Evolutionary conservation across 139 green algal genomes (phyloP).

Genomic region (Tetradesmus obliquus): DNA sequence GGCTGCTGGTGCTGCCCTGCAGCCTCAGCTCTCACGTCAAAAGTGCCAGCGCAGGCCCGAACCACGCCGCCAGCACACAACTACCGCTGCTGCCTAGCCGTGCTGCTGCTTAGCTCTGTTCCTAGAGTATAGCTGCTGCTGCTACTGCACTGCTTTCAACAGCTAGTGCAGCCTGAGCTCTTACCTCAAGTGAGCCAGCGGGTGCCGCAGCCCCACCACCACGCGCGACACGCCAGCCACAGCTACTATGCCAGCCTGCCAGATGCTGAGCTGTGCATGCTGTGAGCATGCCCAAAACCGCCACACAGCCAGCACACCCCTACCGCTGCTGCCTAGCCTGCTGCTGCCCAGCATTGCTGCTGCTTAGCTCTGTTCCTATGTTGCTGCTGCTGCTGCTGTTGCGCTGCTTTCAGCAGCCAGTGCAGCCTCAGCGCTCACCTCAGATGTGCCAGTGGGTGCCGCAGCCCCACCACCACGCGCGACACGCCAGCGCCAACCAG

Average conservation of each 20-base stretch:
- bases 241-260: not conserved
- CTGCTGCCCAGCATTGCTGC: not conserved
- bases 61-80: too few species aligned
- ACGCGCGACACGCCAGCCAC: conserved; percentile 80
- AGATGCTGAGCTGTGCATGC: not conserved
- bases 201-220: conserved; percentile 92
- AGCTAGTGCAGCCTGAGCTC: not conserved
- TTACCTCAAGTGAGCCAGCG: conserved; percentile 39
- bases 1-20: not conserved
- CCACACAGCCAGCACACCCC: not conserved
- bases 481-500: conserved; percentile 81
- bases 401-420: not conserved
- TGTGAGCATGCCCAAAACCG: not conserved
- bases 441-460: conserved; percentile 86
- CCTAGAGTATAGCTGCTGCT: not conserved
- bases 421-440: conserved; percentile 52
- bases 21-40: not conserved
- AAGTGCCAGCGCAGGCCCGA: too few species aligned
- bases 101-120: too few species aligned
- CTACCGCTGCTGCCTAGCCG: too few species aligned
- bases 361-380: not conserved
- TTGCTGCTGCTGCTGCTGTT: not conserved
- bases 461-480: conserved; percentile 94
- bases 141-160: not conserved
- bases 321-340: not conserved